Conservation (phyloP, 2,329 filamentous ascomycete genomes). For the Xylaria sp. region DNA sequence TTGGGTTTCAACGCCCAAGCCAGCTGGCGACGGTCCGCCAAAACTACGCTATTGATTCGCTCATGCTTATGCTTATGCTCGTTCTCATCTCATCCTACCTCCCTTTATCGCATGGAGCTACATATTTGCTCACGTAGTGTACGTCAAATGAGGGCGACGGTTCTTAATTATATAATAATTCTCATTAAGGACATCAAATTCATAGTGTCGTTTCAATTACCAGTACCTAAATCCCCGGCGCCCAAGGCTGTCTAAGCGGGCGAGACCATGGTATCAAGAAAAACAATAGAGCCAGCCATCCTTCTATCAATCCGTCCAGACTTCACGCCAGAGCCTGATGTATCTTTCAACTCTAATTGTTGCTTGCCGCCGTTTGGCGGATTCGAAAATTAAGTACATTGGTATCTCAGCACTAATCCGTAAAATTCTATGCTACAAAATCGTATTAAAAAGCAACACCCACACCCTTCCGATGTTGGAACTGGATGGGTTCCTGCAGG, state of each 20-base stretch:
- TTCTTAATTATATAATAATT: slow-evolving; percentile 3
- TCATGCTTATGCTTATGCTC: not conserved
- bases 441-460: slow-evolving; percentile 59
- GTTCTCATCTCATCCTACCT: not conserved
- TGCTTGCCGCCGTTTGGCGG: slow-evolving; percentile 24
- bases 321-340: slow-evolving; percentile 31
- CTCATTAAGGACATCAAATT: slow-evolving; percentile 15
- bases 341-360: slow-evolving; percentile 33
- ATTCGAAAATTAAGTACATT: slow-evolving; percentile 39
- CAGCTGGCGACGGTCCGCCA: slow-evolving; percentile 30
- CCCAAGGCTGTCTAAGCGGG: slow-evolving; percentile 27
- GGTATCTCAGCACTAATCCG: slow-evolving; percentile 41
- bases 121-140: not conserved
- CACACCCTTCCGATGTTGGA: slow-evolving; percentile 56
- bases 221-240: slow-evolving; percentile 22
- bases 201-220: slow-evolving; percentile 8
- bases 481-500: slow-evolving; percentile 43
- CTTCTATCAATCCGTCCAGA: slow-evolving; percentile 30
- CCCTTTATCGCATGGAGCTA: not conserved
- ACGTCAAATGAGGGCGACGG: not conserved
- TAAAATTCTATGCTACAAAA: slow-evolving; percentile 40
- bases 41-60: not conserved
- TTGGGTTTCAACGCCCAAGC: slow-evolving; percentile 12
- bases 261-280: slow-evolving; percentile 37
- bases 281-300: slow-evolving; percentile 23